These are phyloP conservation scores for Botrytis paeoniae DNA, from an alignment of 2,329 filamentous ascomycete genomes.

Conservation along the genomic window DNA sequence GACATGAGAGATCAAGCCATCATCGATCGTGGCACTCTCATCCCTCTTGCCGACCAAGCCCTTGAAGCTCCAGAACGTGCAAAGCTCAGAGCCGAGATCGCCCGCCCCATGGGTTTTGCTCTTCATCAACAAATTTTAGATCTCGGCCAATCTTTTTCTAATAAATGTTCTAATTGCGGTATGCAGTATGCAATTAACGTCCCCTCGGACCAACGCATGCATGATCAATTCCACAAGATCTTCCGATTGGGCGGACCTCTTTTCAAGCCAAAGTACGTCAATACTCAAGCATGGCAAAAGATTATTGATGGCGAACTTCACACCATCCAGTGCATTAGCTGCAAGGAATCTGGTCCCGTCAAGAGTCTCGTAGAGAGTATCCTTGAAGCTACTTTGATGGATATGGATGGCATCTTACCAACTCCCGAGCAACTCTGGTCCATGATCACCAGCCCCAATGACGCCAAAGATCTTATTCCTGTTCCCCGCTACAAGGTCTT, in stretches of 20 bases:
- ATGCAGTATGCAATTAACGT: conserved; percentile 25
- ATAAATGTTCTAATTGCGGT: conserved; percentile 23
- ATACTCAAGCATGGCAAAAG: conserved; percentile 10
- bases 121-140: conserved; percentile 22
- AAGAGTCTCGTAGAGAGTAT: conserved; percentile 7
- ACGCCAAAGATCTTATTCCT: not conserved
- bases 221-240: conserved; percentile 20
- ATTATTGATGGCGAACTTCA: conserved; percentile 5
- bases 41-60: not conserved
- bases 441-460: conserved; percentile 18
- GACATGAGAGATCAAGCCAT: conserved; percentile 11
- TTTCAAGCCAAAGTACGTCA: not conserved
- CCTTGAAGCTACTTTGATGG: conserved; percentile 12
- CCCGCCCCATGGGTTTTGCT: not conserved
- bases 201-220: conserved; percentile 18
- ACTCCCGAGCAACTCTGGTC: conserved; percentile 7
- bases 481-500: conserved; percentile 28
- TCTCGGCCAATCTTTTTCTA: conserved; percentile 21
- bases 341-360: not conserved
- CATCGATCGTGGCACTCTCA: conserved; percentile 1
- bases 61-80: not conserved
- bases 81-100: conserved; percentile 9
- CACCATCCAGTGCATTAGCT: not conserved
- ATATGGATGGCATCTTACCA: conserved; percentile 12
- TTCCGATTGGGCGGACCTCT: not conserved